These are phyloP conservation scores for Cymbopogon citratus DNA, from an alignment of 176 grass and related monocot species.

Conservation along the genomic window DNA sequence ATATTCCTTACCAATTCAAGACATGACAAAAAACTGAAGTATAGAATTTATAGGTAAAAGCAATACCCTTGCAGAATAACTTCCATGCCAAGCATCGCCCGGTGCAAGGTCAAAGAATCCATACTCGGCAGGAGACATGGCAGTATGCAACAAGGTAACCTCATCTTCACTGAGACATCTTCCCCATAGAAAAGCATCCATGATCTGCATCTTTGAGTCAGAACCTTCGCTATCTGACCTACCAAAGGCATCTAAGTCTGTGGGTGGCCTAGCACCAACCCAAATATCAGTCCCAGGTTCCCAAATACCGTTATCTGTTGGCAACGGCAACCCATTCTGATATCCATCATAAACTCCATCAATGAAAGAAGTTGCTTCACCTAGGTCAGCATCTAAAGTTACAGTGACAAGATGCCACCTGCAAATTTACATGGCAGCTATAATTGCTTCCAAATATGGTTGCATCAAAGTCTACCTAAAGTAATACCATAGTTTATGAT, in stretches of 20 bases:
- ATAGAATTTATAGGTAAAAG: background rate
- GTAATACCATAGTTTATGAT: constrained; percentile 15
- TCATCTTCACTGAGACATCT: constrained; percentile 94
- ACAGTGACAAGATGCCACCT: constrained; percentile 99
- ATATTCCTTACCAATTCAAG: constrained; percentile 14
- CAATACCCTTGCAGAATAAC: constrained; percentile 86
- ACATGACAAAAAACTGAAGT: constrained; percentile 14
- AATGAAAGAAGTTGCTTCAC: constrained; percentile 91
- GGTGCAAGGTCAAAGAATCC: constrained; percentile 62
- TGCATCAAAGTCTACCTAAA: constrained; percentile 13
- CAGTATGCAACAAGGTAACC: constrained; percentile 64
- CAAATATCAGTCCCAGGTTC: constrained; percentile 81
- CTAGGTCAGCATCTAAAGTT: constrained; percentile 89
- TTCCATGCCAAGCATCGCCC: constrained; percentile 78
- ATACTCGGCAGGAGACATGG: constrained; percentile 61
- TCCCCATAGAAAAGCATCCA: constrained; percentile 98
- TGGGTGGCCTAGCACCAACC: constrained; percentile 82
- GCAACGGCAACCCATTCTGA: constrained; percentile 80
- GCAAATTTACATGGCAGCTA: constrained; percentile 27
- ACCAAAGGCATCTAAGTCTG: constrained; percentile 97
- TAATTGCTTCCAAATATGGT: background rate
- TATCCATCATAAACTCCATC: constrained; percentile 89
- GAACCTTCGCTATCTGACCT: constrained; percentile 92
- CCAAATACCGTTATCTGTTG: constrained; percentile 63
- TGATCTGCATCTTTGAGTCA: constrained; percentile 97